Conservation (phyloP, 2,329 filamentous ascomycete species). For the Colletotrichum graminicola region DNA sequence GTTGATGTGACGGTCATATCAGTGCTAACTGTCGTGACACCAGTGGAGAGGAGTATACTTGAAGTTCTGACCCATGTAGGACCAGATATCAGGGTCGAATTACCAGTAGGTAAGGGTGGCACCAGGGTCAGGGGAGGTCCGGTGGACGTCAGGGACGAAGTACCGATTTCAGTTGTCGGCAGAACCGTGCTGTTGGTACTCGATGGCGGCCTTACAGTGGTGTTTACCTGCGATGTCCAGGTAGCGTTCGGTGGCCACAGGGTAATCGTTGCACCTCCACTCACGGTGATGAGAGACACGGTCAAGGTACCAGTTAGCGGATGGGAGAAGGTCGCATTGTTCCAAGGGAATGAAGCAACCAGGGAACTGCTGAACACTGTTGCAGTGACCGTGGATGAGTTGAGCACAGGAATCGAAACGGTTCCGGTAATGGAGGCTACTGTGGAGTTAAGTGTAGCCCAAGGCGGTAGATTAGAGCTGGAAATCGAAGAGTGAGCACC, state of each 20-base stretch:
- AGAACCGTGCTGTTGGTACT: neutral
- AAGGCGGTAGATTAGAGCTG: neutral
- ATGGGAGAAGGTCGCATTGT: constrained; percentile 4
- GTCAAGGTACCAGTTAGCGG: neutral
- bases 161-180: constrained; percentile 1
- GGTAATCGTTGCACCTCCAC: constrained; percentile 2
- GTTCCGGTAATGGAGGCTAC: constrained; percentile 20
- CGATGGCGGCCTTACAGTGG: neutral
- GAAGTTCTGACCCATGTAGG: constrained; percentile 3
- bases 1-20: neutral
- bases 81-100: neutral
- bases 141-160: neutral
- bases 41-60: neutral
- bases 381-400: neutral
- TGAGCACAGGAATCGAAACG: constrained; percentile 19
- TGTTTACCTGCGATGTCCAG: neutral
- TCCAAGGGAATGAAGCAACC: constrained; percentile 18
- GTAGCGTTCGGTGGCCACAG: constrained; percentile 16
- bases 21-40: neutral
- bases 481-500: neutral
- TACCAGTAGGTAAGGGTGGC: neutral
- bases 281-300: neutral
- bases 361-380: neutral
- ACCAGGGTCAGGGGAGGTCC: neutral
- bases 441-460: constrained; percentile 27